Percentiles rank a stretch among this genome's conserved stretches.
phyloP scores from a whole-genome alignment of 2,329 filamentous ascomycete genomes.

The Stemphylium vesicarium region DNA sequence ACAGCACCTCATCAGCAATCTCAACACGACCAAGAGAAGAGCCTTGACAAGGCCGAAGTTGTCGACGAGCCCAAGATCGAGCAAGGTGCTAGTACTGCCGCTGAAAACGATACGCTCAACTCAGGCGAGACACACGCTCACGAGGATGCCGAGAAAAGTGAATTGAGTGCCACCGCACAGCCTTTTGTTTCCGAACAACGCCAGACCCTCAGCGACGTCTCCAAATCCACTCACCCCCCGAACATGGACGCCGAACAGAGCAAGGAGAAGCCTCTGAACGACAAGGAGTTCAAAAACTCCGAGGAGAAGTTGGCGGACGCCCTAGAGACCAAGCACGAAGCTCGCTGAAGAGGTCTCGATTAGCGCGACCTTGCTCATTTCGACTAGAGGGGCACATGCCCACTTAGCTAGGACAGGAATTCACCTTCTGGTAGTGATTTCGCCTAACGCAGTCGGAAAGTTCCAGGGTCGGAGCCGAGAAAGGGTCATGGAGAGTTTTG shows the following conservation, averaged over 20 bases:
- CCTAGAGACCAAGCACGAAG: neutral
- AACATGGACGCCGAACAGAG: slow-evolving; percentile 4
- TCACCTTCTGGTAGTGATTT: no score
- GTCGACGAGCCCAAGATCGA: slow-evolving; percentile 43
- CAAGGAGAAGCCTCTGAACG: slow-evolving; percentile 10
- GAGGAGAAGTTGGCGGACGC: neutral
- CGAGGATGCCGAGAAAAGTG: slow-evolving; percentile 19
- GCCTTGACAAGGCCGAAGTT: slow-evolving; percentile 38
- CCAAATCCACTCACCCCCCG: slow-evolving; percentile 11
- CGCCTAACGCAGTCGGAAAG: neutral
- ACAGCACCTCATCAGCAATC: slow-evolving; percentile 36
- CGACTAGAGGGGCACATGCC: neutral
- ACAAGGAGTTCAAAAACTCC: neutral
- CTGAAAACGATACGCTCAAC: slow-evolving; percentile 40
- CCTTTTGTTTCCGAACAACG: slow-evolving; percentile 11
- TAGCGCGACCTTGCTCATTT: neutral
- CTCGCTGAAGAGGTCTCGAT: neutral
- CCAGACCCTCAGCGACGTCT: slow-evolving; percentile 23
- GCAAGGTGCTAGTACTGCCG: slow-evolving; percentile 41
- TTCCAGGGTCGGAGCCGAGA: neutral
- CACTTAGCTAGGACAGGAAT: neutral
- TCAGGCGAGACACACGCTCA: slow-evolving; percentile 40
- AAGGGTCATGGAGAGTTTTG: neutral
- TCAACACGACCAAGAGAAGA: slow-evolving; percentile 37
- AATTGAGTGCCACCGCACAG: slow-evolving; percentile 40